Evolutionary conservation across 306 rosid genomes (phyloP), one percentile per base, ranked within the genome.

Genomic region (Corylus heterophylla): DNA sequence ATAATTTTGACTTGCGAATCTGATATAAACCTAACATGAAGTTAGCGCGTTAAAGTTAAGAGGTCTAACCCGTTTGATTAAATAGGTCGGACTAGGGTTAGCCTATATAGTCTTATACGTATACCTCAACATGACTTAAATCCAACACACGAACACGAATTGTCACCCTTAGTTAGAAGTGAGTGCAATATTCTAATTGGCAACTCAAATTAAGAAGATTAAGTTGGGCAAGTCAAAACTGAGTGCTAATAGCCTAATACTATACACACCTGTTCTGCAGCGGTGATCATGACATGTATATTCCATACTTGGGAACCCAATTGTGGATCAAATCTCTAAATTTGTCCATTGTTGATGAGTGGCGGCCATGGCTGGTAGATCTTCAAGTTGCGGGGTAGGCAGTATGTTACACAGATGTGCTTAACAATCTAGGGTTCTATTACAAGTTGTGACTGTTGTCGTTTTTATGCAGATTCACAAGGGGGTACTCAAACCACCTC

Each of bases 301-400:
- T 86, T 58, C 82, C 94, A 4, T 83, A 79, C 79, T 5, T 73
- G 20, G 80, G 92, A 9, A 90, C 92, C 35, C 88, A 74, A 71
- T 80, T 54, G 2, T 90, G 89, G 92, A 90, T 88, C 58, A 88
- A 86, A 74, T 75, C 80, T 68, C 81, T 86, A 18, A 90, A 88
- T 75, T 81, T 84, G 74, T 73, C 83, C 58, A 78, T 88, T 29
- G 68, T 83, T 2, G 78, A 71, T 69, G 83, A 62, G 5, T 85
- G 88, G 92, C 83, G 89, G 73, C 84, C 86, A 20, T 83, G 87
- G 94, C 49, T 79, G 45, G 76, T 85, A 8, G 69, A 81, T 29
- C 83, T 12, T 31, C 87, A 86, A 85, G 81, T 86, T 18, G 89
- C 79, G 14, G 88, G 92, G 94, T 88, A 81, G 4, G 75, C 31